These are phyloP conservation scores for Arthroderma sp. DNA, from an alignment of 2,329 filamentous ascomycete genomes.

Conservation along the genomic window DNA sequence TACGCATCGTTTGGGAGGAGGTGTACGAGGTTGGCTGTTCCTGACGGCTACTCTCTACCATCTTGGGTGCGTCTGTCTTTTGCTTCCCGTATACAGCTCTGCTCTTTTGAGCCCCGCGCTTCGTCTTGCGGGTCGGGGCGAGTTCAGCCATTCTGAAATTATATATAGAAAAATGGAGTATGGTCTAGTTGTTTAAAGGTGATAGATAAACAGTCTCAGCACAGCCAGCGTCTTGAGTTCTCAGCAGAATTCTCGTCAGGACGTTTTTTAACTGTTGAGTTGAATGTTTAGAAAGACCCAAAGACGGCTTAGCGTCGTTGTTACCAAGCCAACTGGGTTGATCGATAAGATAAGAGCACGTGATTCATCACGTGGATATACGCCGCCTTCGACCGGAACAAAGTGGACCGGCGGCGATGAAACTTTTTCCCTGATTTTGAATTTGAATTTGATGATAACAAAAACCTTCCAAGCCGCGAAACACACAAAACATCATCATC, in stretches of 20 bases:
- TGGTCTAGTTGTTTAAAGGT: too few species aligned
- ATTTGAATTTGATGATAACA: too few species aligned
- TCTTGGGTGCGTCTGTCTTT: constrained; percentile 21
- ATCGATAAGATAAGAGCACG: neutral
- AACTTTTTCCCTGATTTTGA: neutral
- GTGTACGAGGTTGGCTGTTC: too few species aligned
- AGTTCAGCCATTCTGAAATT: too few species aligned
- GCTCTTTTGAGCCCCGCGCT: constrained; percentile 4
- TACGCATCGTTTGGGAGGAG: neutral
- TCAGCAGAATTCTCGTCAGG: too few species aligned
- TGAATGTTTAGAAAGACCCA: neutral
- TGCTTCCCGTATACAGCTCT: constrained; percentile 25
- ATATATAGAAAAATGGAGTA: too few species aligned
- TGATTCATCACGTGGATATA: neutral
- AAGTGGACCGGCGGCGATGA: neutral
- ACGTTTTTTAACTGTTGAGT: neutral
- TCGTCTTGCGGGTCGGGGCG: neutral
- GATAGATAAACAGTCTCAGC: too few species aligned
- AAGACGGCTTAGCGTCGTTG: neutral
- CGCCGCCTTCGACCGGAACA: neutral
- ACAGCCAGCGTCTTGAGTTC: too few species aligned
- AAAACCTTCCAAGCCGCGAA: too few species aligned
- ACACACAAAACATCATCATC: too few species aligned
- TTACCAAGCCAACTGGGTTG: neutral
- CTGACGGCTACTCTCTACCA: constrained; percentile 12